Evolutionary conservation across 2,329 filamentous ascomycete species (phyloP), one percentile per base, ranked within the genome.

Genomic region (Colletotrichum sp.): DNA sequence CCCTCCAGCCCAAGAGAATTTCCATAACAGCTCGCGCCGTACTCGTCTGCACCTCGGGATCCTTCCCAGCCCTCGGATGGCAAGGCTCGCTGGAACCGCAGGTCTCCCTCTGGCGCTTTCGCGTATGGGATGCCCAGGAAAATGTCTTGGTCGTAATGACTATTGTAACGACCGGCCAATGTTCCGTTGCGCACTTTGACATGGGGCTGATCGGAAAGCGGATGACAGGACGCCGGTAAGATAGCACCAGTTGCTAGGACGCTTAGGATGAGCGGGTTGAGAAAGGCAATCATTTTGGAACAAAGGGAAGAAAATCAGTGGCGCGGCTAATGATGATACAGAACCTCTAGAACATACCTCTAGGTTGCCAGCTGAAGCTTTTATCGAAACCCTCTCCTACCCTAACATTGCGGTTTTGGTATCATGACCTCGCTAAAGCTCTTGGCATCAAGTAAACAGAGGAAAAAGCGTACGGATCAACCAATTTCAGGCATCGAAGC

Each of bases 71-170:
- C 83, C 21, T 80, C 80, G 88, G 32, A 91, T 79, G 0, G 87
- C 81, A 73, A 73, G 39, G 39, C 39, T n/a, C 18, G 18, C 39
- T 44, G 39, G 39, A 44, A 44, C 9, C 18, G 3, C 18, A 44
- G 9, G 18, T 44, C 39, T 44, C 39, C 9, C 39, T 44, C 39
- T 44, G 39, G 39, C 39, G 39, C 39, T n/a, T 57, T 60, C 9
- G 89, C 89, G 79, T 88, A 91, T 0, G 89, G 89, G 8, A 91
- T 86, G 5, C 86, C 87, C 6, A 88, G 79, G 77, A 88, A 89
- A 71, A 86, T 82, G 68, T 89, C 87, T 26, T 44, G 62, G 8
- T 12, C 39, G 5, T n/a, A 44, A n/a, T 44, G 39, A 44, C 8
- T n/a, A 44, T n/a, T 44, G 18, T 44, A 44, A 10, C 18, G 39